Evolutionary conservation across 495 filamentous ascomycete genomes (phyloP), one percentile per base, ranked within the genome.

Genomic region (Penicillium longicatenatum): DNA sequence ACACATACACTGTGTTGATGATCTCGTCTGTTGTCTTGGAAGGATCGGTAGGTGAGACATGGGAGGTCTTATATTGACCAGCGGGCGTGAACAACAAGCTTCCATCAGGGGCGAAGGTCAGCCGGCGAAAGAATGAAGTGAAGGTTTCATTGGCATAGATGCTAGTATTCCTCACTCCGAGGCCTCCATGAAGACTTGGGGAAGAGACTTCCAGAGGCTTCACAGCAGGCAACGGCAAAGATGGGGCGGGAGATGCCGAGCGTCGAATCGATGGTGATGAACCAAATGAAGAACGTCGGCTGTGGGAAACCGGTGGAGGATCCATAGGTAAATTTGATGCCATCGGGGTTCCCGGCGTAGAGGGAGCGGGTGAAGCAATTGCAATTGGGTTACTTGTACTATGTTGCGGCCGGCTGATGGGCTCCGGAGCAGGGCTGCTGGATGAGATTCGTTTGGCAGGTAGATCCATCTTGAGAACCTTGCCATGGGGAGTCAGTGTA

Each of bases 91-190:
- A 89, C 9, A 99, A 82, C 45, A 99, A 77, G 70, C 93, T 97
- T 16, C 95, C 95, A 65, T 98, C 95, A 2, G 95, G 92, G 7
- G 95, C 88, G 69, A 98, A 99, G 0, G 95, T 92, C 41, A 99
- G 76, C 33, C 95, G 85, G 43, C 95, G 83, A 77, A 99, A 99
- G 74, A 99, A 99, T 3, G 95, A 98, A 0, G 92, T 98, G 31
- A 97, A 84, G 0, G 92, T 97, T 73, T 99, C 95, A 57, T 96
- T 97, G n/a, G 89, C 91, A 71, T 99, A 99, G 37, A 98, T 86
- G 55, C 85, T 93, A 39, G 93, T 83, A 62, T 96, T 97, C 68
- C 85, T 88, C 43, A 91, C 83, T 4, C 88, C 90, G 37, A 88
- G 52, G 17, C 84, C 79, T 24, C 79, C 75, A 33, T 79, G 72